Percentiles rank a stretch among this genome's conserved stretches.
Conservation (phyloP, 768 basidiomycete species). For the Termitomyces heimii region DNA sequence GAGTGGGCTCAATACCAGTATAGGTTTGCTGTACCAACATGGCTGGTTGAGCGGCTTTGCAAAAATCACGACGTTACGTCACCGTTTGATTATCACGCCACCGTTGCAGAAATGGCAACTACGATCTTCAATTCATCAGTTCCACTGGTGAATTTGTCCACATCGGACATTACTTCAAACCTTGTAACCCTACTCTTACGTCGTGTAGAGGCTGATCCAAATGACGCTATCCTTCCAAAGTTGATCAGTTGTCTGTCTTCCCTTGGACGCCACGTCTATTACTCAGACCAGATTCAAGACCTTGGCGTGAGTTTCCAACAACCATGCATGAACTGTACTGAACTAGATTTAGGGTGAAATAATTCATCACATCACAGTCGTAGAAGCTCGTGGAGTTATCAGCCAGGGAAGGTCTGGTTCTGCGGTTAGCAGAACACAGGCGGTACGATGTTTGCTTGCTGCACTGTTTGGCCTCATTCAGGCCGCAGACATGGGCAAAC, state of each 20-base stretch:
- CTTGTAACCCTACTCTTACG: conserved; percentile 72
- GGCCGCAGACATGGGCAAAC: conserved; percentile 40
- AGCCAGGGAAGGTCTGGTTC: conserved; percentile 27
- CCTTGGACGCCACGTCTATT: conserved; percentile 88
- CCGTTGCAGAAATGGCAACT: conserved; percentile 74
- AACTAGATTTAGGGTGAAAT: conserved; percentile 52
- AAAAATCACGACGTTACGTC: conserved; percentile 49
- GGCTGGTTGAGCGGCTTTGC: conserved; percentile 72
- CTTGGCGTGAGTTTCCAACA: conserved; percentile 45
- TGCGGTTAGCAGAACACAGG: conserved; percentile 46
- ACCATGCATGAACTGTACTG: not conserved
- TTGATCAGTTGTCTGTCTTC: conserved; percentile 78
- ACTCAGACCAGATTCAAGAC: conserved; percentile 94
- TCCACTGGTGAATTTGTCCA: conserved; percentile 84
- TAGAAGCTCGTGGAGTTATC: conserved; percentile 60
- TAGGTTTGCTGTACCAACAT: conserved; percentile 83
- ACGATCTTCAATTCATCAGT: conserved; percentile 78
- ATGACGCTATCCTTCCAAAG: conserved; percentile 59
- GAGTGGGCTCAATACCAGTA: conserved; percentile 94
- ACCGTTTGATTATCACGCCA: conserved; percentile 45
- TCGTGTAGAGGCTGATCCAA: conserved; percentile 51
- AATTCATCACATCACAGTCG: conserved; percentile 61
- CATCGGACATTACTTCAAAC: conserved; percentile 81
- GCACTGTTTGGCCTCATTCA: conserved; percentile 66
- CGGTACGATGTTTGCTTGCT: conserved; percentile 64